Percentiles rank a stretch among this genome's conserved stretches.
Evolutionary conservation across 352 stramenopile species (phyloP).

Genomic region (Phytophthora podocarpi): DNA sequence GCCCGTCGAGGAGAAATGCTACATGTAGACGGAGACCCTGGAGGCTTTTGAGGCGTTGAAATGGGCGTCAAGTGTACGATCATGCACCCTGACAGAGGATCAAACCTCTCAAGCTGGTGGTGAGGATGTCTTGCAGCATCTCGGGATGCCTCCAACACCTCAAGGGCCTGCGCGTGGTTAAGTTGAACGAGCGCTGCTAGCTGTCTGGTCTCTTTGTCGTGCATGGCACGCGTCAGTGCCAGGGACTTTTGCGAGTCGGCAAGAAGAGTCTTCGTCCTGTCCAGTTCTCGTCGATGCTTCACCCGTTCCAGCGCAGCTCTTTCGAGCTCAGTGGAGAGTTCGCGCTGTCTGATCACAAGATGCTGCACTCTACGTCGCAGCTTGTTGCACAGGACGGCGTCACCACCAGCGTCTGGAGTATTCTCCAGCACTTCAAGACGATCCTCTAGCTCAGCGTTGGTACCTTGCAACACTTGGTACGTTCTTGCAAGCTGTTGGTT

Average conservation of each 20-base stretch:
- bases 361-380: conserved; percentile 38
- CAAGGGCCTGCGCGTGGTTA: conserved; percentile 44
- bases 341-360: conserved; percentile 23
- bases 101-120: conserved; percentile 40
- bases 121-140: conserved; percentile 2
- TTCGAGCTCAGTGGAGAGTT: conserved; percentile 33
- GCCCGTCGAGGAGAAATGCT: conserved; percentile 15
- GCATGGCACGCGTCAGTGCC: conserved; percentile 62
- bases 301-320: conserved; percentile 38
- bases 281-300: conserved; percentile 43
- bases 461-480: conserved; percentile 19
- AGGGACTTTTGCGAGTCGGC: conserved; percentile 43
- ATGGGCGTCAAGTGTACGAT: conserved; percentile 27
- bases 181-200: conserved; percentile 48
- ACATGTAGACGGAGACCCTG: conserved; percentile 9
- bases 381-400: conserved; percentile 61
- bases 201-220: conserved; percentile 73
- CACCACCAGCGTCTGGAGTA: conserved; percentile 40
- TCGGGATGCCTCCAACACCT: conserved; percentile 38
- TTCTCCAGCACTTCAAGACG: conserved; percentile 51
- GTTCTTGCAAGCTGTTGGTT: conserved; percentile 33
- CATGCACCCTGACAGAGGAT: conserved; percentile 47
- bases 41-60: conserved; percentile 27
- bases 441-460: conserved; percentile 26
- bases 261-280: conserved; percentile 37